Conservation (phyloP, 2,329 filamentous ascomycete genomes). For the Zymoseptoria ardabiliae region DNA sequence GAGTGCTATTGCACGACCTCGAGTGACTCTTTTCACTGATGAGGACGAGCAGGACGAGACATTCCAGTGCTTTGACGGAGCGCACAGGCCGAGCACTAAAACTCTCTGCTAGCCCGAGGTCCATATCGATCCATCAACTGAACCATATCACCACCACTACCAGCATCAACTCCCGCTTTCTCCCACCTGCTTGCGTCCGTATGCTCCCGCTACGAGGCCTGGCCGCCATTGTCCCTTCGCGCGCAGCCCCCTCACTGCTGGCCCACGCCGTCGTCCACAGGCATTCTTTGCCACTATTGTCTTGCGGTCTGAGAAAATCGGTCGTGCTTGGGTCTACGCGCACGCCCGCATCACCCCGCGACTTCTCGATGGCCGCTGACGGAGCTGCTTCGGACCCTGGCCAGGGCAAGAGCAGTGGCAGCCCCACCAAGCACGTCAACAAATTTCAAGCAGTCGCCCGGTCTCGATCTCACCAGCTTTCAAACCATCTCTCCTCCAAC, state of each 20-base stretch:
- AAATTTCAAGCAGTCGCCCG: slow-evolving; percentile 17
- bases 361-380: slow-evolving; percentile 9
- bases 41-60: no score
- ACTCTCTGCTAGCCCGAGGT: not conserved
- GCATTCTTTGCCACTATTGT: not conserved
- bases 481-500: slow-evolving; percentile 15
- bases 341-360: slow-evolving; percentile 1
- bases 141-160: not conserved
- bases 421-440: slow-evolving; percentile 22
- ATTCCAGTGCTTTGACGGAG: not conserved
- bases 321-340: slow-evolving; percentile 7
- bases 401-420: slow-evolving; percentile 1
- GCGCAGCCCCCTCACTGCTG: not conserved
- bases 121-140: not conserved
- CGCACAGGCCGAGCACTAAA: not conserved
- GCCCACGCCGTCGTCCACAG: not conserved
- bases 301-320: not conserved
- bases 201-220: slow-evolving; percentile 9
- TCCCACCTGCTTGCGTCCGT: not conserved
- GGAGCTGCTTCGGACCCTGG: slow-evolving; percentile 11
- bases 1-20: no score
- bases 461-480: slow-evolving; percentile 18
- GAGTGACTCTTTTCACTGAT: no score
- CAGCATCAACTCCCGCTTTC: not conserved
- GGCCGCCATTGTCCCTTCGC: not conserved